Evolutionary conservation across 257 asterid genomes (phyloP), one percentile per base, ranked within the genome.

Genomic region (Solanum paucissectum): DNA sequence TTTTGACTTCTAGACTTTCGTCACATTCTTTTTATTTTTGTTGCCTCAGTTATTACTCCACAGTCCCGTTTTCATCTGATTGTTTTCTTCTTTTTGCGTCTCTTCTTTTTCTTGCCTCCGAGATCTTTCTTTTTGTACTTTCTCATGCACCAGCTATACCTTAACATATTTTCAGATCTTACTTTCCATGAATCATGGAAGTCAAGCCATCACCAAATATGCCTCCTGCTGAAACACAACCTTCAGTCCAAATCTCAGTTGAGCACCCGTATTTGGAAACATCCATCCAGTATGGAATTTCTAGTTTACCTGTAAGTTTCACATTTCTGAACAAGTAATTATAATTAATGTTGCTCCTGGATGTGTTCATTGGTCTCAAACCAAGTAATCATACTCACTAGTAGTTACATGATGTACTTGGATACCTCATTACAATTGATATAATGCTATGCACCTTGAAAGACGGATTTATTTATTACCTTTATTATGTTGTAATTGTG

Each of bases 231-330:
- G 89, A 66, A 58, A 76, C 86, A 20, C 82, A 52, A 83, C 87
- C 86, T 38, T 72, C 46, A 20, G 29, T 72, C 44, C 86, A 75
- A 62, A 84, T 89, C 71, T 66, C 89, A 42, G 66, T 40, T 32
- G 77, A 38, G 72, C 68, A 37, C 34, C 87, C 73, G 25, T 84
- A 20, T 55, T 55, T 55, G 25, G 66, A 18, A 55, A 55, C 55
- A 29, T 68, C 89, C 60, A 64, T 86, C 27, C 93, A 87, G 18
- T 83, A 83, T 74, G 93, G 93, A 38, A 91, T 91, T 74, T 91
- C 91, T 46, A 72, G 92, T 71, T 85, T 90, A 20, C 88, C 90
- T 46, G 93, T 89, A 74, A 91, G 92, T 87, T 75, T 72, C 69
- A 20, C 68, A 69, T 62, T 23, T n/a, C 87, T 83, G 52, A 75